Percentiles rank a stretch among this genome's conserved stretches.
Evolutionary conservation across 2,329 filamentous ascomycete genomes (phyloP).

Genomic region (Rutstroemia sp.): DNA sequence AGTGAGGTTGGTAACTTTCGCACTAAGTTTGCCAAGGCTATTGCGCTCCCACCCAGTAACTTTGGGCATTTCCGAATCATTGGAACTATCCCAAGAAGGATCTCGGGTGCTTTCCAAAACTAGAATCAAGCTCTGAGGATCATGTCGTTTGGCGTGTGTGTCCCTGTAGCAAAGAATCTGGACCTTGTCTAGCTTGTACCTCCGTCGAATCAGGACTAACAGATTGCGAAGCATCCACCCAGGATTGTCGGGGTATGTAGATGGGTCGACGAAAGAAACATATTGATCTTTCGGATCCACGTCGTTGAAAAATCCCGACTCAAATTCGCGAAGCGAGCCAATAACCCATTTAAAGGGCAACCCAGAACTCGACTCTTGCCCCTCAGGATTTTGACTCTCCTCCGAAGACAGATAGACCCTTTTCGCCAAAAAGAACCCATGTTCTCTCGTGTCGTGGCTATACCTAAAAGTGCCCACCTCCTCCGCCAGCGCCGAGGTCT

Average conservation of each 20-base stretch:
- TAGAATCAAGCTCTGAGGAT: constrained; percentile 74
- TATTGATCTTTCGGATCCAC: constrained; percentile 67
- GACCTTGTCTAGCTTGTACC: constrained; percentile 68
- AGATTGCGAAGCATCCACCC: constrained; percentile 92
- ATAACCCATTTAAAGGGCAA: constrained; percentile 69
- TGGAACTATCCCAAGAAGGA: constrained; percentile 3
- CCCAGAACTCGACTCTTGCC: constrained; percentile 35
- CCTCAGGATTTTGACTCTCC: constrained; percentile 40
- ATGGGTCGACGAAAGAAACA: constrained; percentile 85
- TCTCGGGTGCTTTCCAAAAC: constrained; percentile 28
- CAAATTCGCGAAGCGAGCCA: constrained; percentile 67
- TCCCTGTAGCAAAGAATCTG: constrained; percentile 91
- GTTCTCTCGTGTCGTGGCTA: constrained; percentile 70
- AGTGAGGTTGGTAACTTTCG: constrained; percentile 72
- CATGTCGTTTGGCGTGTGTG: constrained; percentile 66
- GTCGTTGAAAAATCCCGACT: constrained; percentile 78
- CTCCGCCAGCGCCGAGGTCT: constrained; percentile 75
- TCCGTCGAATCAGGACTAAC: constrained; percentile 72
- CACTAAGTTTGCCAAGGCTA: constrained; percentile 65
- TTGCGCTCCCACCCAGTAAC: constrained; percentile 94
- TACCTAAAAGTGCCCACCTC: constrained; percentile 83
- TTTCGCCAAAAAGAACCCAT: constrained; percentile 95
- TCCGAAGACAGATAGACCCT: constrained; percentile 41
- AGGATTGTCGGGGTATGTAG: constrained; percentile 78
- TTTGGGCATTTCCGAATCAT: constrained; percentile 60